phyloP scores from a whole-genome alignment of 805 yeast species.

The Kregervanrija delftensis region DNA sequence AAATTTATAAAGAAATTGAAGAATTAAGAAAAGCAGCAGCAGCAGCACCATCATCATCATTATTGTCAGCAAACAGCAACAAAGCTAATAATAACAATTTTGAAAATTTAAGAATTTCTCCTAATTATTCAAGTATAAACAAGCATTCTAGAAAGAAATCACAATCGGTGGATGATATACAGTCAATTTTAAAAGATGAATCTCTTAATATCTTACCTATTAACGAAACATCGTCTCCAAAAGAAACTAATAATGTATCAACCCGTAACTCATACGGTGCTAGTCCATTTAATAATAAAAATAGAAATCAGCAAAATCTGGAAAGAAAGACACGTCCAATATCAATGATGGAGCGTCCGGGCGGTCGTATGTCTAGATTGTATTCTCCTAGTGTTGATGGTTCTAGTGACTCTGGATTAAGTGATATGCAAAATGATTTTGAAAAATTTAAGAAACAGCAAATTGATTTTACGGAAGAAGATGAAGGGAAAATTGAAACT shows the following conservation, averaged over 20 bases:
- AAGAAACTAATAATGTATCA: background rate
- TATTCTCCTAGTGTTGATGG: too few species aligned
- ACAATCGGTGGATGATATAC: constrained; percentile 42
- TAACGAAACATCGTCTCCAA: background rate
- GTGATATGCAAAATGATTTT: too few species aligned
- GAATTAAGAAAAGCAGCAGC: constrained; percentile 36
- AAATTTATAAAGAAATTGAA: constrained; percentile 84
- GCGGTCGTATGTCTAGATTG: too few species aligned
- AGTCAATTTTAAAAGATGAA: background rate
- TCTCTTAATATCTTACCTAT: background rate
- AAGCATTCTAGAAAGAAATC: constrained; percentile 43
- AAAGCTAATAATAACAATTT: background rate
- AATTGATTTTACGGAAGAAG: background rate
- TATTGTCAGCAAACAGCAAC: background rate
- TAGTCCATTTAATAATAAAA: background rate
- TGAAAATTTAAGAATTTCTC: background rate
- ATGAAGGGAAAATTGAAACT: background rate
- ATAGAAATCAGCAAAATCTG: background rate
- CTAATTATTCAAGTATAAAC: background rate
- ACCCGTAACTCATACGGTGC: background rate
- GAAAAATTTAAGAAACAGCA: background rate
- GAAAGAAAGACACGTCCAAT: too few species aligned
- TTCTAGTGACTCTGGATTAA: too few species aligned
- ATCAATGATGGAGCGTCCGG: too few species aligned
- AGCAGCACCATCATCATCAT: background rate